These are phyloP conservation scores for Litchi chinensis DNA, from an alignment of 345 rosid genomes.

Conservation along the genomic window DNA sequence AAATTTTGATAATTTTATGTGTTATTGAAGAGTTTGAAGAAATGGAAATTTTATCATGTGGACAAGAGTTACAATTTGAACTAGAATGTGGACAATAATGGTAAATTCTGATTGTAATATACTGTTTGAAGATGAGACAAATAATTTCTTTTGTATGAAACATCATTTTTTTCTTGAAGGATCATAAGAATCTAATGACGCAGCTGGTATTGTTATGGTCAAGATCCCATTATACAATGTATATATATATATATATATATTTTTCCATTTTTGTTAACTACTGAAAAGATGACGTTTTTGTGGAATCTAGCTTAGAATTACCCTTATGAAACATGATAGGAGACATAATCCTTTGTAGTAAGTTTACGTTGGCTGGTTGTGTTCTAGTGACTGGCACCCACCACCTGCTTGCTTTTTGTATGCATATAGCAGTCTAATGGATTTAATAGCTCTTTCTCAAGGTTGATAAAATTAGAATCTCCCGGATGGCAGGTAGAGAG, in stretches of 20 bases:
- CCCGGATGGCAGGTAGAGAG: not conserved
- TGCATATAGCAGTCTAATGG: not conserved
- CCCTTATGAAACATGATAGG: not conserved
- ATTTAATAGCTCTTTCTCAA: not conserved
- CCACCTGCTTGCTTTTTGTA: constrained; percentile 4
- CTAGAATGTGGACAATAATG: constrained; percentile 3
- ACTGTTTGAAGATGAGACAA: not conserved
- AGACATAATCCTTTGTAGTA: not conserved
- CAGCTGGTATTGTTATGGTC: not conserved
- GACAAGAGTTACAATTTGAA: not conserved
- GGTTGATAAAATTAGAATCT: not conserved
- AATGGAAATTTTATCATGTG: not conserved
- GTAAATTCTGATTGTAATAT: not conserved
- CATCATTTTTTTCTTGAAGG: not conserved
- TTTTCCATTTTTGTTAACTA: not conserved
- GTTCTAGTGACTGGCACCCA: constrained; percentile 1
- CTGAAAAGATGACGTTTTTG: too few relatives aligned
- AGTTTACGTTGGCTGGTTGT: constrained; percentile 14
- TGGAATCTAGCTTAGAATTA: not conserved
- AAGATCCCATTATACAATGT: not conserved
- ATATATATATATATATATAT: too few relatives aligned
- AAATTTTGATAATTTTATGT: constrained; percentile 7
- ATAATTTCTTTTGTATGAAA: not conserved
- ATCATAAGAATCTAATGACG: not conserved
- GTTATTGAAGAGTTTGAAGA: not conserved